Percentiles rank a stretch among this genome's conserved stretches.
These are phyloP conservation scores for Nicotiana tomentosiformis DNA, from an alignment of 257 asterid species.

Conservation along the genomic window DNA sequence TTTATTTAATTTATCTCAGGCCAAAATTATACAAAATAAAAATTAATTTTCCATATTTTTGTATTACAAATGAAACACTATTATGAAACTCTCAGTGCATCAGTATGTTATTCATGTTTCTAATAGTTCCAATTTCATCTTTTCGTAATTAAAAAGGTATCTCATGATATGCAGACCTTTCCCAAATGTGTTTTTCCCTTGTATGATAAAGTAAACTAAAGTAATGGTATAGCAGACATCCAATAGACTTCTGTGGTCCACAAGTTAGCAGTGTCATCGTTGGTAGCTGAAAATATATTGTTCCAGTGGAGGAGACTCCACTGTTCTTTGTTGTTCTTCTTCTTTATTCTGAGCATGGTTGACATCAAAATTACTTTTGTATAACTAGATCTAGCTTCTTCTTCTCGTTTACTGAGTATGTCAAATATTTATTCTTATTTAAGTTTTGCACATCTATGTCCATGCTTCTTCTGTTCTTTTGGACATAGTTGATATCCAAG, in stretches of 20 bases:
- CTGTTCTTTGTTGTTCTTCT: not conserved
- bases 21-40: no score
- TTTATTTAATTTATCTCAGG: no score
- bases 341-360: not conserved
- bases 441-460: not conserved
- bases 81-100: no score
- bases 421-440: not conserved
- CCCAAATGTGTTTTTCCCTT: not conserved
- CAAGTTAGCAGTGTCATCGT: not conserved
- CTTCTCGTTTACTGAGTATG: not conserved
- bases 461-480: not conserved
- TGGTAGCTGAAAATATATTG: not conserved
- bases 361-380: not conserved
- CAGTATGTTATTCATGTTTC: no score
- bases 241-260: not conserved
- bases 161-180: not conserved
- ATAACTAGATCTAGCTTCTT: not conserved
- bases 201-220: not conserved
- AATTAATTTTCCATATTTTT: no score
- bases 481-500: not conserved
- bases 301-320: not conserved
- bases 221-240: not conserved
- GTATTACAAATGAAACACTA: no score
- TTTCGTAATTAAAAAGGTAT: not conserved
- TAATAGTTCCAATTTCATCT: not conserved